These are phyloP conservation scores for Turritis glabra DNA, from an alignment of 345 rosid genomes.

Conservation along the genomic window DNA sequence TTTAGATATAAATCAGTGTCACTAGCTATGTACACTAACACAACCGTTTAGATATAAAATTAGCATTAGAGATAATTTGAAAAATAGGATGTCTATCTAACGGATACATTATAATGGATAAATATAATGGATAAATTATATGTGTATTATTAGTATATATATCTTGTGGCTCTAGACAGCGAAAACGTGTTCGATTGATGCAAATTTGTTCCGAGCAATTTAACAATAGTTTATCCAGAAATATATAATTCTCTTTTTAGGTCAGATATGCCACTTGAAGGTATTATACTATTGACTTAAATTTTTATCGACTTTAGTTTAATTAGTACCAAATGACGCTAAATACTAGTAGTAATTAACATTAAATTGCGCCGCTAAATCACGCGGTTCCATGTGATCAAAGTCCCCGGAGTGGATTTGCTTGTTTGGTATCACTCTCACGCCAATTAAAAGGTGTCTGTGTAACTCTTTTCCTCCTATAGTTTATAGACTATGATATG, in stretches of 20 bases:
- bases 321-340: neutral
- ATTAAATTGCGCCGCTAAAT: slow-evolving; percentile 33
- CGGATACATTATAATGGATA: neutral
- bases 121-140: too few species aligned
- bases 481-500: slow-evolving; percentile 26
- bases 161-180: too few species aligned
- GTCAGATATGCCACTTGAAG: neutral
- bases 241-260: too few species aligned
- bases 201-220: neutral
- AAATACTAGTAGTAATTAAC: slow-evolving; percentile 12
- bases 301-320: neutral
- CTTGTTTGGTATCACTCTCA: slow-evolving; percentile 35
- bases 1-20: too few species aligned
- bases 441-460: slow-evolving; percentile 26
- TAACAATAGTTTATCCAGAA: neutral
- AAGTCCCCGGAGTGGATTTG: slow-evolving; percentile 18
- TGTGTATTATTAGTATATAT: neutral
- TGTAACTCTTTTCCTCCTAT: neutral
- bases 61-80: neutral
- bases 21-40: neutral
- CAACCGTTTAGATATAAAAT: neutral
- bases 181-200: too few species aligned
- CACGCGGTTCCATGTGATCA: slow-evolving; percentile 32
- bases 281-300: neutral
- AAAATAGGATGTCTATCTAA: neutral